Base-by-base conservation (phyloP, 2,329 filamentous ascomycete genomes). In the Byssoonygena ceratinophila region DNA sequence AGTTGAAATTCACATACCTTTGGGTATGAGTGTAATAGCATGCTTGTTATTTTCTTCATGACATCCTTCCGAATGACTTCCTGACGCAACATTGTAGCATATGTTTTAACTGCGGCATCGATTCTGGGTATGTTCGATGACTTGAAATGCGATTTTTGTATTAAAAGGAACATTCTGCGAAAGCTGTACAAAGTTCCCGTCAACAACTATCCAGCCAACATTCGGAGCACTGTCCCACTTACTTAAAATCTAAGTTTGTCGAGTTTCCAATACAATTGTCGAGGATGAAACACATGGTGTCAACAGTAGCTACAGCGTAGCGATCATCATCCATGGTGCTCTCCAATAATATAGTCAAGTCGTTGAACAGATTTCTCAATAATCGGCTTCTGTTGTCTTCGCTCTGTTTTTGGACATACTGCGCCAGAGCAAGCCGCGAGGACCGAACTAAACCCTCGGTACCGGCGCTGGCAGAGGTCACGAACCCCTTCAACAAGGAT, bases 21-120 rank as follows among this genome's bases (percentile, higher is more conserved):
- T 4, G 90, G 88, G 74, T 87, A 95, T 0, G 87, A 87, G 71
- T 95, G 91, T 53, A 81, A 68, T 57, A 95, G 71, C 73, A 95
- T 79, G 20, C 78, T 81, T 0, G 78, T 78, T 37, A 96, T 71
- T 65, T 89, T 86, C 63, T 77, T 81, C 51, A 82, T 67, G 2
- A 84, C 84, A 18, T 77, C 76, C 53, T 73, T 72, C 7, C 71
- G 68, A 6, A 79, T 69, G 0, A 71, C 70, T 22, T 72, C 68
- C n/a, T 76, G 65, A n/a, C 67, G 64, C 3, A 81, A 80, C 23
- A 95, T 69, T 0, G 81, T 81, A 2, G 82, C 79, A 67, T 96
- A 97, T 11, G 92, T 78, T 61, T 83, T 84, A 55, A 94, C 73
- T 20, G 86, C 87, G 0, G 87, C 85, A 64, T 87, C 80, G 1